A percentile compares a stretch with the other conserved stretches of the same genome.
phyloP scores from a whole-genome alignment of 2,329 filamentous ascomycete genomes.

The Curvularia hawaiiensis region DNA sequence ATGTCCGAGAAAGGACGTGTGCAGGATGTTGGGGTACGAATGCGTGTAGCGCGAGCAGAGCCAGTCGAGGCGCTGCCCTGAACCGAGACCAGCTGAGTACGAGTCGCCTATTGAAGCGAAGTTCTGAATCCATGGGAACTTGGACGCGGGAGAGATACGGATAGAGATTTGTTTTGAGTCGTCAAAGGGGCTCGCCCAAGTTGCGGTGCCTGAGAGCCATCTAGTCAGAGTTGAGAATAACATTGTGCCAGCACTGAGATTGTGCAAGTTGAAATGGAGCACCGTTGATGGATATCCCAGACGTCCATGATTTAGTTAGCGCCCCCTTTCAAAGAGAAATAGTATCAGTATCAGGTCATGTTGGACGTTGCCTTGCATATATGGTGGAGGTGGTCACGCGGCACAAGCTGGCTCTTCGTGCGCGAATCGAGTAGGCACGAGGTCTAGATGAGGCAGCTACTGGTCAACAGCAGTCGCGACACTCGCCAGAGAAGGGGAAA shows the following conservation, averaged over 20 bases:
- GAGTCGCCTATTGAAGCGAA: constrained; percentile 42
- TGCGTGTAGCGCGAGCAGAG: constrained; percentile 35
- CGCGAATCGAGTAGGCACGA: constrained; percentile 23
- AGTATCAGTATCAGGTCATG: background rate
- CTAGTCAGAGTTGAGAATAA: constrained; percentile 4
- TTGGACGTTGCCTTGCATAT: background rate
- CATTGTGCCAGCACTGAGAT: constrained; percentile 4
- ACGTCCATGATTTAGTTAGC: background rate
- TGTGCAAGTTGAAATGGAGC: constrained; percentile 2
- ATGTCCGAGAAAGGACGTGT: constrained; percentile 19
- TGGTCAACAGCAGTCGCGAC: background rate
- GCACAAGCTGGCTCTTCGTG: constrained; percentile 10
- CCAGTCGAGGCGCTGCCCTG: constrained; percentile 34
- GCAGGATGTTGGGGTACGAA: constrained; percentile 37
- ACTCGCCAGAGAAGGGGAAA: background rate
- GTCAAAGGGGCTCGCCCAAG: background rate
- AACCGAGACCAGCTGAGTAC: constrained; percentile 39
- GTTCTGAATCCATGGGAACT: constrained; percentile 29
- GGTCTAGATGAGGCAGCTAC: constrained; percentile 6
- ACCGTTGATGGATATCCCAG: background rate
- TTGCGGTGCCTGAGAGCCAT: constrained; percentile 5
- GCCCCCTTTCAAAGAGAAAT: background rate
- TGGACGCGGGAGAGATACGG: background rate
- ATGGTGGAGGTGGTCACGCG: constrained; percentile 19
- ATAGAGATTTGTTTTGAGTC: background rate